phyloP scores from a whole-genome alignment of 345 rosid genomes.

The Abelmoschus esculentus region DNA sequence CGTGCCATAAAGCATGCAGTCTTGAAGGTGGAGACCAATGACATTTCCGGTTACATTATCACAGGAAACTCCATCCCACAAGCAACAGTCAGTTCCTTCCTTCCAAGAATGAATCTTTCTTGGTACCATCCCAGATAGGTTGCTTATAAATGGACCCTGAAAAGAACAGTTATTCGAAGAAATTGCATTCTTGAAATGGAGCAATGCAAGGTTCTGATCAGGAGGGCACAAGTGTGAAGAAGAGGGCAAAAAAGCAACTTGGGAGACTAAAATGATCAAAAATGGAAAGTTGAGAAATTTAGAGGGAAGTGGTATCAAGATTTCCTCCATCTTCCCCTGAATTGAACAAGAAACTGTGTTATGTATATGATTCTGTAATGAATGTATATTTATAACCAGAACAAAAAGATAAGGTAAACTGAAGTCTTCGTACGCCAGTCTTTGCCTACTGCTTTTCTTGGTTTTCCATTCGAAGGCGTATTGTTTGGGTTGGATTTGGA shows the following conservation, averaged over 20 bases:
- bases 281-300: not conserved
- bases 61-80: conserved; percentile 26
- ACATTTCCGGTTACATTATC: conserved; percentile 14
- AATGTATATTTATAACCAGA: too few relatives aligned
- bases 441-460: too few relatives aligned
- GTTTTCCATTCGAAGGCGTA: too few relatives aligned
- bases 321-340: not conserved
- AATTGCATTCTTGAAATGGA: not conserved
- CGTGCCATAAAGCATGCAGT: not conserved
- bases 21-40: conserved; percentile 15
- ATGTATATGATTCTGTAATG: too few relatives aligned
- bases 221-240: not conserved
- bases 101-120: conserved; percentile 9
- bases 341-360: not conserved
- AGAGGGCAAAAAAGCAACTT: not conserved
- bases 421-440: too few relatives aligned
- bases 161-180: not conserved
- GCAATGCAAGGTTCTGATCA: not conserved
- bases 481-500: too few relatives aligned
- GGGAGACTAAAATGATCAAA: not conserved
- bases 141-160: not conserved
- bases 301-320: not conserved
- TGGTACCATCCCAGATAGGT: not conserved
- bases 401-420: too few relatives aligned
- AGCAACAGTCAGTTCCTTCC: conserved; percentile 21